Conservation (phyloP, 768 basidiomycete genomes). For the Melanogaster broomeanus region DNA sequence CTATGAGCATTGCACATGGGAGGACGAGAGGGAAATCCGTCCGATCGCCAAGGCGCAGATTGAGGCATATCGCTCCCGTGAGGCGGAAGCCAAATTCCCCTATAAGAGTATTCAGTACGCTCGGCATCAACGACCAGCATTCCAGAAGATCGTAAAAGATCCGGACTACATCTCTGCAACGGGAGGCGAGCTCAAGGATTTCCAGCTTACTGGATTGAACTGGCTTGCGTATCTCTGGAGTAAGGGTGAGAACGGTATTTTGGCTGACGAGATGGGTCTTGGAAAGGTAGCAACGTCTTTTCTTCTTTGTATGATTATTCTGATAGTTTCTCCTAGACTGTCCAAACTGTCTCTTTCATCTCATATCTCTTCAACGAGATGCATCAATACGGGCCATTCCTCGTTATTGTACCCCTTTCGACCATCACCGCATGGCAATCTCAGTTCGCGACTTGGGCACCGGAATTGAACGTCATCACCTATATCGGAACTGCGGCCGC, state of each 20-base stretch:
- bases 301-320: conserved; percentile 5
- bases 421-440: conserved; percentile 98
- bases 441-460: conserved; percentile 94
- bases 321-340: conserved; percentile 54
- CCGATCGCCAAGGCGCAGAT: conserved; percentile 77
- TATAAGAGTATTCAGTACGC: conserved; percentile 77
- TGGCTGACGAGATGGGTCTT: conserved; percentile 99
- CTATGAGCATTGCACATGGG: conserved; percentile 97
- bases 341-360: conserved; percentile 94
- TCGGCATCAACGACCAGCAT: conserved; percentile 69
- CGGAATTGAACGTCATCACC: conserved; percentile 94
- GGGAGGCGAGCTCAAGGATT: conserved; percentile 92
- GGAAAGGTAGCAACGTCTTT: conserved; percentile 67
- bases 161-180: conserved; percentile 80
- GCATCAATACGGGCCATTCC: conserved; percentile 94
- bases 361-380: conserved; percentile 92
- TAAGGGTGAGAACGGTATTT: conserved; percentile 92
- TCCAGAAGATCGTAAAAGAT: conserved; percentile 83
- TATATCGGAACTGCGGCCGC: conserved; percentile 90
- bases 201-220: conserved; percentile 96
- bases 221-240: conserved; percentile 99
- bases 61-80: conserved; percentile 74
- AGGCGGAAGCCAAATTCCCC: conserved; percentile 79
- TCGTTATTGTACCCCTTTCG: conserved; percentile 96
- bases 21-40: conserved; percentile 77